phyloP scores from a whole-genome alignment of 441 rosid species.

The Euphorbia corollata region DNA sequence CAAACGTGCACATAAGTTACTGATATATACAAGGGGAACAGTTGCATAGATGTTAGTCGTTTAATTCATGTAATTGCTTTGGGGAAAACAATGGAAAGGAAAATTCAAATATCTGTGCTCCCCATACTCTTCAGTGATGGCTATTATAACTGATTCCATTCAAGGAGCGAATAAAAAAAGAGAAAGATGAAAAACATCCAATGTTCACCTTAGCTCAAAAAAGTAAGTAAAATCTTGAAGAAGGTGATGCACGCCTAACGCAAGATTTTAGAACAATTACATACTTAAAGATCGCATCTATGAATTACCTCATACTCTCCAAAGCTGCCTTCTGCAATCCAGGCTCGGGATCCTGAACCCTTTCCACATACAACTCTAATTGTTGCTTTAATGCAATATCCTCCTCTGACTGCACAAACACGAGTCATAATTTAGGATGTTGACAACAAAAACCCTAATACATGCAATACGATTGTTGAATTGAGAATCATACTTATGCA shows the following conservation, averaged over 20 bases:
- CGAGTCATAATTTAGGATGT: background rate
- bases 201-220: no score
- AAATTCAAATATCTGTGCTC: background rate
- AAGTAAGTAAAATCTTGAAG: no score
- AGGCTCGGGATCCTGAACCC: conserved; percentile 85
- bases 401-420: conserved; percentile 70
- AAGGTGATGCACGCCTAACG: background rate
- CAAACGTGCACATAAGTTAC: background rate
- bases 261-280: background rate
- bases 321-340: conserved; percentile 79
- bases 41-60: background rate
- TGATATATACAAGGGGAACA: background rate
- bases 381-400: conserved; percentile 87
- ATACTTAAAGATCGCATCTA: background rate
- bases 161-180: no score
- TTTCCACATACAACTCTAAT: conserved; percentile 80
- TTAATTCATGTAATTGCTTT: background rate
- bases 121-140: background rate
- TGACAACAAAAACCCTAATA: no score
- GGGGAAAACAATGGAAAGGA: background rate
- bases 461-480: background rate
- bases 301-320: conserved; percentile 76
- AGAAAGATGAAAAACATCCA: no score
- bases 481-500: background rate
- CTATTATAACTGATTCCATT: background rate